Conservation (phyloP, 345 rosid genomes). For the Lepidium sativum region DNA sequence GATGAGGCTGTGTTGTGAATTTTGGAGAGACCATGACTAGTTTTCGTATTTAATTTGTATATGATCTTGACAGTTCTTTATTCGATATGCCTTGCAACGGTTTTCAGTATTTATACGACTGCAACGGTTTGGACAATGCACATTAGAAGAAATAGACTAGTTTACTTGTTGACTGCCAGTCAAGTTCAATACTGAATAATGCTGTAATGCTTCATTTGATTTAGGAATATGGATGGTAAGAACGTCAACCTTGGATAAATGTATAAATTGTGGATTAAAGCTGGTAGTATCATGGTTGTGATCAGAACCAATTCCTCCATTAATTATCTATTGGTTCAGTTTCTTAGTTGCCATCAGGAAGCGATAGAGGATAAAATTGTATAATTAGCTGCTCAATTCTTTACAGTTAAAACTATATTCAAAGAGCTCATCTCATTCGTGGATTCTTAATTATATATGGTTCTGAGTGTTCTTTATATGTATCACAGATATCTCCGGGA, state of each 20-base stretch:
- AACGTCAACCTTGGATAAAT: neutral
- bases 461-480: conserved; percentile 1
- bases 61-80: neutral
- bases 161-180: neutral
- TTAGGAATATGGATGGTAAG: neutral
- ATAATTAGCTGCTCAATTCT: neutral
- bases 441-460: neutral
- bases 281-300: neutral
- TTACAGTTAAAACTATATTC: neutral
- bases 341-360: neutral
- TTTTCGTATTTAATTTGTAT: neutral
- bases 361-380: neutral
- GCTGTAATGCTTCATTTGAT: neutral
- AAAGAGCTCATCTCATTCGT: conserved; percentile 1
- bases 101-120: neutral
- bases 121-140: neutral
- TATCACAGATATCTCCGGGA: conserved; percentile 68
- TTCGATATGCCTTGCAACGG: neutral
- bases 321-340: neutral
- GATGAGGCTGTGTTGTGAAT: neutral
- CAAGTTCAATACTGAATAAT: neutral
- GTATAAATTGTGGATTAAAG: neutral
- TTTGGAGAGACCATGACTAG: neutral
- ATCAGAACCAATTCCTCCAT: neutral
- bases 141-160: neutral